Evolutionary conservation across 768 basidiomycete genomes (phyloP).

Genomic region (Trametes villosa): DNA sequence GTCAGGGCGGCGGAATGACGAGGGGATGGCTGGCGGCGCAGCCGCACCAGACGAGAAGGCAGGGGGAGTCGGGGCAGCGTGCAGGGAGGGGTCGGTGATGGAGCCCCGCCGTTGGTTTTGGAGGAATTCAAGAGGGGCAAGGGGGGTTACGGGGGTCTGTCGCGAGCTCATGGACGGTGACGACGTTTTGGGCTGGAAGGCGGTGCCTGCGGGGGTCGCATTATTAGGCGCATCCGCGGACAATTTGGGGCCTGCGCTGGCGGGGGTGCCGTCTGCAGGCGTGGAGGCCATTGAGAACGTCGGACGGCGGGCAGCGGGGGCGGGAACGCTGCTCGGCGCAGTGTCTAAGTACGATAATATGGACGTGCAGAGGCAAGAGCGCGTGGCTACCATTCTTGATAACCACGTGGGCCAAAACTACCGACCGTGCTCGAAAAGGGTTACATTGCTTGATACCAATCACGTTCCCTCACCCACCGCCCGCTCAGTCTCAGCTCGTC

Average conservation of each 20-base stretch:
- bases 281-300: constrained; percentile 14
- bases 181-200: constrained; percentile 33
- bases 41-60: constrained; percentile 23
- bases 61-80: constrained; percentile 48
- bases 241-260: constrained; percentile 11
- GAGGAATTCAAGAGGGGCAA: constrained; percentile 77
- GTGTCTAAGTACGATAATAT: constrained; percentile 23
- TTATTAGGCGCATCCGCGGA: constrained; percentile 22
- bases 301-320: constrained; percentile 8
- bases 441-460: constrained; percentile 25
- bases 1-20: constrained; percentile 26
- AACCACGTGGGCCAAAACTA: constrained; percentile 24
- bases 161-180: constrained; percentile 39
- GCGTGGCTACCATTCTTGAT: constrained; percentile 26
- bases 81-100: constrained; percentile 81
- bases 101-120: constrained; percentile 85
- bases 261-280: constrained; percentile 12
- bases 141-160: constrained; percentile 59
- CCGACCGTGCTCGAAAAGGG: constrained; percentile 20
- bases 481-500: background rate
- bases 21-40: constrained; percentile 26
- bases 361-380: constrained; percentile 24
- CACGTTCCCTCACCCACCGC: constrained; percentile 14
- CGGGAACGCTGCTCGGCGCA: constrained; percentile 19
- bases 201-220: constrained; percentile 26